Evolutionary conservation across 179 eudicot genomes (phyloP).

Genomic region (Carnegiea gigantea): DNA sequence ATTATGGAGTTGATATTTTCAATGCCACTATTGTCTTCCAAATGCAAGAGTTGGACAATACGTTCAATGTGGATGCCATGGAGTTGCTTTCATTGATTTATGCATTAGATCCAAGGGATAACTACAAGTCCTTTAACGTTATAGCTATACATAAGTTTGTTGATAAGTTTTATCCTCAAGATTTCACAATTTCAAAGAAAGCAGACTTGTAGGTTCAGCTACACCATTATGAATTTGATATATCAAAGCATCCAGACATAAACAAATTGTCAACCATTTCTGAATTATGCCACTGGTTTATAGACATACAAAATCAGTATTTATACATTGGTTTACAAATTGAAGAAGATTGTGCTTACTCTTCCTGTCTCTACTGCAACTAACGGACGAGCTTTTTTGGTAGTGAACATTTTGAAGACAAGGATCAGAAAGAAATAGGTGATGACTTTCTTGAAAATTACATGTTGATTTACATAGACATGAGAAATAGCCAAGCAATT

Average conservation of each 20-base stretch:
- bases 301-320: not conserved
- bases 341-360: not conserved
- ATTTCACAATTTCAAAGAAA: not conserved
- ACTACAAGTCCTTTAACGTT: not conserved
- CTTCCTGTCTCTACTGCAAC: too few relatives aligned
- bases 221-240: not conserved
- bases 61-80: not conserved
- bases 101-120: not conserved
- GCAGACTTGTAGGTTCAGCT: not conserved
- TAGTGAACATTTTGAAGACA: not conserved
- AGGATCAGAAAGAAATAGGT: not conserved
- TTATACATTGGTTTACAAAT: not conserved
- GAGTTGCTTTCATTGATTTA: not conserved
- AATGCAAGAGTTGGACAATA: not conserved
- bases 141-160: not conserved
- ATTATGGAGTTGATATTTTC: not conserved
- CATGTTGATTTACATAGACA: not conserved
- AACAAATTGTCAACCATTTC: not conserved
- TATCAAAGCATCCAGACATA: not conserved
- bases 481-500: not conserved
- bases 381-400: too few relatives aligned
- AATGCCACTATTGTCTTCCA: not conserved
- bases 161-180: not conserved
- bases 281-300: not conserved
- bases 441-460: not conserved